Conservation (phyloP, 768 basidiomycete species). For the Boletus rubroflammeus region DNA sequence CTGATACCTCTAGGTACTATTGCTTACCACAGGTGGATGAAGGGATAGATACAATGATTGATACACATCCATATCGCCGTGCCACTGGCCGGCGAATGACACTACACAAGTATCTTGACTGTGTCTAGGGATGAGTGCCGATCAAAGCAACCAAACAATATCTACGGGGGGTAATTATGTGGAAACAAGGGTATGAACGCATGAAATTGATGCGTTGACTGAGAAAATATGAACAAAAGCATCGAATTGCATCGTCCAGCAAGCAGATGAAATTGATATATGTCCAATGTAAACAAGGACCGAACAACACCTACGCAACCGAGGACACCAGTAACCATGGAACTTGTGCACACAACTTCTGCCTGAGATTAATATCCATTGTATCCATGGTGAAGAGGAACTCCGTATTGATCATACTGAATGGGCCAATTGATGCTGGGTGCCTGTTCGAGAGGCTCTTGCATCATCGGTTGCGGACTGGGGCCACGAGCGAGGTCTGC, state of each 20-base stretch:
- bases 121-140: constrained; percentile 2
- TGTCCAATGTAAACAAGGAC: constrained; percentile 3
- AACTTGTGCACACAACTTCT: background rate
- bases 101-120: constrained; percentile 2
- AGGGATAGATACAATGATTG: constrained; percentile 21
- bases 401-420: constrained; percentile 50
- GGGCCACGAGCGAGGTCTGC: constrained; percentile 77
- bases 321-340: background rate
- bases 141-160: constrained; percentile 10
- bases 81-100: background rate
- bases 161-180: background rate
- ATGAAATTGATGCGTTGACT: constrained; percentile 1
- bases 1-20: constrained; percentile 22
- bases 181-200: constrained; percentile 24
- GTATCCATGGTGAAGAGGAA: constrained; percentile 57
- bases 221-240: background rate
- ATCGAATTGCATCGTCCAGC: constrained; percentile 30
- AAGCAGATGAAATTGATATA: constrained; percentile 20
- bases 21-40: constrained; percentile 21
- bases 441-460: constrained; percentile 34
- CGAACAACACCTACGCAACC: background rate
- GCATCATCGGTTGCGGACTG: constrained; percentile 59
- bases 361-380: constrained; percentile 17
- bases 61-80: constrained; percentile 9
- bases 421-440: constrained; percentile 44